Evolutionary conservation across 768 basidiomycete genomes (phyloP).

Genomic region (Asterophora lycoperdoides): DNA sequence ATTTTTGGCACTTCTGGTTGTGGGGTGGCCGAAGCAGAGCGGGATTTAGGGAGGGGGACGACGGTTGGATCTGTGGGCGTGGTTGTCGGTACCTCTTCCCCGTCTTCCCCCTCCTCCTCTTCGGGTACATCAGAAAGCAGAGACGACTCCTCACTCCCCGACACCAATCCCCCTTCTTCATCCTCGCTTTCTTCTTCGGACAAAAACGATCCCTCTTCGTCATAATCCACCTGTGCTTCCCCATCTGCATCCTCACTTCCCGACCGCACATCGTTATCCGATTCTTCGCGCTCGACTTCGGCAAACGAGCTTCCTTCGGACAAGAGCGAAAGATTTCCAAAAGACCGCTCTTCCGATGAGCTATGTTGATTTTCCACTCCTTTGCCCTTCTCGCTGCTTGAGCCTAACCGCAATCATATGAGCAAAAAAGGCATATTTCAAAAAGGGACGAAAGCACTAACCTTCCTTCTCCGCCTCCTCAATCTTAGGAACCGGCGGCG

Average conservation of each 20-base stretch:
- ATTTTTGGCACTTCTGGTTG: slow-evolving; percentile 47
- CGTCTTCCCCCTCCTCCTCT: slow-evolving; percentile 20
- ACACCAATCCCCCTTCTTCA: slow-evolving; percentile 5
- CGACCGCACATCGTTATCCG: slow-evolving; percentile 21
- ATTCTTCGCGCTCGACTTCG: slow-evolving; percentile 34
- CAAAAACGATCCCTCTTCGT: slow-evolving; percentile 12
- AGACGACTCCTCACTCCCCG: slow-evolving; percentile 8
- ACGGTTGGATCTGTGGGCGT: slow-evolving; percentile 28
- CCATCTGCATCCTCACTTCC: slow-evolving; percentile 25
- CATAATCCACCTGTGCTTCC: slow-evolving; percentile 5
- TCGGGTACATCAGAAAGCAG: slow-evolving; percentile 15
- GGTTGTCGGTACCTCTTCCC: slow-evolving; percentile 21
- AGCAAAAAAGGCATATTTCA: neutral
- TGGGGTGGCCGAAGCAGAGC: slow-evolving; percentile 58
- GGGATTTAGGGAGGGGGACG: slow-evolving; percentile 37
- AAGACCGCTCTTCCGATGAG: slow-evolving; percentile 24
- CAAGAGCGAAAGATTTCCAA: slow-evolving; percentile 36
- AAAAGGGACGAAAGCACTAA: neutral
- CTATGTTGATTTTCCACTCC: slow-evolving; percentile 12
- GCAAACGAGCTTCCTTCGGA: slow-evolving; percentile 48
- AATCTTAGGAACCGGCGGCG: neutral
- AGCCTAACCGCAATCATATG: neutral
- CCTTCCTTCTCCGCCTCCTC: neutral
- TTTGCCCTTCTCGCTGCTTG: slow-evolving; percentile 3
- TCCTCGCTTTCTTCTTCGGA: slow-evolving; percentile 19